Conservation (phyloP, 2,329 filamentous ascomycete genomes). For the Trichoderma asperellum region DNA sequence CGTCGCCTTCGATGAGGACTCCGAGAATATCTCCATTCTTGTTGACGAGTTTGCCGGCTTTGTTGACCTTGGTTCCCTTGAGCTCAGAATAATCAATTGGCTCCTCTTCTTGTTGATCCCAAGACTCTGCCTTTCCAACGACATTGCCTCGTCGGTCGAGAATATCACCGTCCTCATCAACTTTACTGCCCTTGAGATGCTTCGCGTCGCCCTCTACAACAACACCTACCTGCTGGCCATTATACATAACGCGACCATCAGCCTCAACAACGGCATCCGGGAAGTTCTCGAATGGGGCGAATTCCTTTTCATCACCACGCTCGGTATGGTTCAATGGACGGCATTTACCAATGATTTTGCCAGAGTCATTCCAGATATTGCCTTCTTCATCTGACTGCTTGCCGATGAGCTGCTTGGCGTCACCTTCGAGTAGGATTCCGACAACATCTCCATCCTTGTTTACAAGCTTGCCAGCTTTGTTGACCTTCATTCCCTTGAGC, state of each 20-base stretch:
- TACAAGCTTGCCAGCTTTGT: conserved; percentile 63
- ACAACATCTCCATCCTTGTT: conserved; percentile 58
- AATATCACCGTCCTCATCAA: conserved; percentile 71
- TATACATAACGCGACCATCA: conserved; percentile 55
- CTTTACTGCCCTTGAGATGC: conserved; percentile 65
- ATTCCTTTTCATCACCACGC: conserved; percentile 52
- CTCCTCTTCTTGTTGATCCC: conserved; percentile 49
- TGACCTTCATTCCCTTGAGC: conserved; percentile 59
- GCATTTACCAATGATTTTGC: conserved; percentile 68
- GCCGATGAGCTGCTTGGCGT: conserved; percentile 65
- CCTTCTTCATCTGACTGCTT: conserved; percentile 68
- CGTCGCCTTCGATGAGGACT: conserved; percentile 64
- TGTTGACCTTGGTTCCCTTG: conserved; percentile 61
- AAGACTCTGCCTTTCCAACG: conserved; percentile 69
- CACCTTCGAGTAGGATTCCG: conserved; percentile 67
- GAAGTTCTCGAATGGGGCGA: conserved; percentile 62
- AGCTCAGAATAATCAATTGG: conserved; percentile 54
- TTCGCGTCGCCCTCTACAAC: conserved; percentile 67
- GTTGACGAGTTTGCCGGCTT: conserved; percentile 61
- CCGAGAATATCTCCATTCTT: conserved; percentile 60
- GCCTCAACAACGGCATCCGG: conserved; percentile 57
- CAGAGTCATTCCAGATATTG: conserved; percentile 71
- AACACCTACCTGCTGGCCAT: conserved; percentile 61
- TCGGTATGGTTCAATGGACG: conserved; percentile 62
- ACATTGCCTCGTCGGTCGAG: conserved; percentile 69